phyloP scores from a whole-genome alignment of 805 yeast species.

The Candida rishiriensis region DNA sequence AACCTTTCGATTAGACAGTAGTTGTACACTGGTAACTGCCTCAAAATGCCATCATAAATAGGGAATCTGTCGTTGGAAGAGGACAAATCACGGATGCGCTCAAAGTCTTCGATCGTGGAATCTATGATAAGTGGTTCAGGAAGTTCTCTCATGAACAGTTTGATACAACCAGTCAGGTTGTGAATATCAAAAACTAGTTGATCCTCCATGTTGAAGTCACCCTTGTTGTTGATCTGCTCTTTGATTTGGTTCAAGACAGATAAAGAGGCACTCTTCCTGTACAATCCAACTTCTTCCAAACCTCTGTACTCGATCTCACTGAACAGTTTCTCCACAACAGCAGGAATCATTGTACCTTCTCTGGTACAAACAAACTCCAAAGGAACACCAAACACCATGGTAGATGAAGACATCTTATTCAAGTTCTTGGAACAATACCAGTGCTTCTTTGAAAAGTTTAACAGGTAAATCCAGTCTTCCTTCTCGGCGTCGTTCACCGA shows the following conservation, averaged over 20 bases:
- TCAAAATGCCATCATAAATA: slow-evolving; percentile 21
- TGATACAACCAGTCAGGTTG: slow-evolving; percentile 84
- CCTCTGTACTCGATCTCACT: slow-evolving; percentile 83
- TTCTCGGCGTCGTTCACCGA: slow-evolving; percentile 57
- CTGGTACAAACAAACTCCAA: slow-evolving; percentile 69
- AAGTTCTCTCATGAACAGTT: slow-evolving; percentile 75
- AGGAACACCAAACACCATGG: slow-evolving; percentile 82
- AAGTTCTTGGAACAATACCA: slow-evolving; percentile 46
- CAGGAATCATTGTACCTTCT: slow-evolving; percentile 60
- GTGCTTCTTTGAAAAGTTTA: slow-evolving; percentile 46
- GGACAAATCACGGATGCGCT: slow-evolving; percentile 27
- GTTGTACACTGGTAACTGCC: slow-evolving; percentile 57
- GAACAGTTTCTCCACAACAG: slow-evolving; percentile 59
- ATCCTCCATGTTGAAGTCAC: slow-evolving; percentile 41
- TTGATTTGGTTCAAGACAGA: slow-evolving; percentile 41
- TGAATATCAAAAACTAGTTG: slow-evolving; percentile 61
- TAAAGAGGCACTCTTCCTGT: slow-evolving; percentile 60
- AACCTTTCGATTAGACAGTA: slow-evolving; percentile 64
- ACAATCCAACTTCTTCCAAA: slow-evolving; percentile 84
- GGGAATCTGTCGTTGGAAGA: slow-evolving; percentile 22
- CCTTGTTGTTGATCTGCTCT: slow-evolving; percentile 40
- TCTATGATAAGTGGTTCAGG: slow-evolving; percentile 80
- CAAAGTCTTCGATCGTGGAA: slow-evolving; percentile 57
- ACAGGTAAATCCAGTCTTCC: slow-evolving; percentile 64
- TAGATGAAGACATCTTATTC: slow-evolving; percentile 18